These are phyloP conservation scores for Tulasnella calospora DNA, from an alignment of 768 basidiomycete genomes.

Conservation along the genomic window DNA sequence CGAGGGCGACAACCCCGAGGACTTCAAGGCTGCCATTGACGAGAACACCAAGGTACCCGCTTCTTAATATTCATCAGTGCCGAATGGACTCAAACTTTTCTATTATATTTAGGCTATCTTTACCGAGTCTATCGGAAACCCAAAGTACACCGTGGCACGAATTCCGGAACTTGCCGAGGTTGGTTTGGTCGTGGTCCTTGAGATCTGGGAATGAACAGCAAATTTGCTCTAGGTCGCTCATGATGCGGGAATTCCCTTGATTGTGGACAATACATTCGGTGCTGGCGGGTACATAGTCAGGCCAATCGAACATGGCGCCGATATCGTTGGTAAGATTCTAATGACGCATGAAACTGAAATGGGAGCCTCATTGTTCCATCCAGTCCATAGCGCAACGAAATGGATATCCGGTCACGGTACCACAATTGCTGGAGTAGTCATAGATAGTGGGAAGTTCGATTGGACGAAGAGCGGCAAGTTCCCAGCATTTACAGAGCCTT, in stretches of 20 bases:
- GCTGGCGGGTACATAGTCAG: slow-evolving; percentile 67
- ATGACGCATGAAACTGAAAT: background rate
- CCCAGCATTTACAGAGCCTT: slow-evolving; percentile 66
- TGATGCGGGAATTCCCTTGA: slow-evolving; percentile 63
- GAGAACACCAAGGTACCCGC: slow-evolving; percentile 53
- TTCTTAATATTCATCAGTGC: background rate
- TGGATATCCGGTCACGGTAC: slow-evolving; percentile 66
- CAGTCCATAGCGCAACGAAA: slow-evolving; percentile 73
- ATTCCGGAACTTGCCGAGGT: slow-evolving; percentile 69
- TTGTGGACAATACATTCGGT: slow-evolving; percentile 78
- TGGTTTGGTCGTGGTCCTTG: background rate
- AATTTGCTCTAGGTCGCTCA: slow-evolving; percentile 54
- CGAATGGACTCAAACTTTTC: too few species aligned
- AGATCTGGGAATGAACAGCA: background rate
- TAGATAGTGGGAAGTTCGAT: slow-evolving; percentile 77
- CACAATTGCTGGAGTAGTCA: slow-evolving; percentile 68
- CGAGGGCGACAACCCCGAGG: slow-evolving; percentile 48
- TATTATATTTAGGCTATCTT: slow-evolving; percentile 51
- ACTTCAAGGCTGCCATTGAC: slow-evolving; percentile 64
- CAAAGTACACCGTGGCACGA: slow-evolving; percentile 62
- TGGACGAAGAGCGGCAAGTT: slow-evolving; percentile 64
- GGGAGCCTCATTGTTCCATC: background rate
- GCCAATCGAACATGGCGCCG: slow-evolving; percentile 70
- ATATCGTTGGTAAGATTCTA: slow-evolving; percentile 55
- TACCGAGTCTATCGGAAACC: slow-evolving; percentile 76